Evolutionary conservation across 345 rosid genomes (phyloP).

Genomic region (Toxicodendron radicans): DNA sequence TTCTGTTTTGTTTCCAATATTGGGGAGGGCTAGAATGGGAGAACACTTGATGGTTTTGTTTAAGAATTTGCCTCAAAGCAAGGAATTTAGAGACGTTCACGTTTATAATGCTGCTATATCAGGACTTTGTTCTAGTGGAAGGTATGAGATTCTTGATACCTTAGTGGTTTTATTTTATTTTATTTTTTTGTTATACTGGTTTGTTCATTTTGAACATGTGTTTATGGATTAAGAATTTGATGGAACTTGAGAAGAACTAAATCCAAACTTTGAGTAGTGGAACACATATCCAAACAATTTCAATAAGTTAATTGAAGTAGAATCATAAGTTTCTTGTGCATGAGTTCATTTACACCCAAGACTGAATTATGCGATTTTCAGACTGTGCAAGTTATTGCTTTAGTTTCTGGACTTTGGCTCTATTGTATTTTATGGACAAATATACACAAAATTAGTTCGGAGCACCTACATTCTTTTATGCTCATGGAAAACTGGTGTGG

Average conservation of each 20-base stretch:
- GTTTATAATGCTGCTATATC: slow-evolving; percentile 81
- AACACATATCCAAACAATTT: background rate
- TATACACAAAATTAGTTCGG: background rate
- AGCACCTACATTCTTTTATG: background rate
- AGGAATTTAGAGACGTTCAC: slow-evolving; percentile 60
- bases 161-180: background rate
- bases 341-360: background rate
- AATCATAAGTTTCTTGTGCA: background rate
- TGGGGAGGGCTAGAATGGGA: slow-evolving; percentile 67
- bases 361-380: background rate
- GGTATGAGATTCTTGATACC: slow-evolving; percentile 36
- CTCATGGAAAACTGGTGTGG: background rate
- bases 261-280: background rate
- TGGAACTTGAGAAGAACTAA: background rate
- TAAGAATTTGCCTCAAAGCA: slow-evolving; percentile 57
- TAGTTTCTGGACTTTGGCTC: background rate
- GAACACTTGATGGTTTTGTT: slow-evolving; percentile 53
- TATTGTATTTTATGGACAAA: background rate
- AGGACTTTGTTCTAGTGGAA: slow-evolving; percentile 55
- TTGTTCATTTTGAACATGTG: background rate
- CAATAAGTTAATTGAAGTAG: background rate
- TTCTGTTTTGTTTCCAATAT: slow-evolving; percentile 61
- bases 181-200: background rate
- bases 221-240: background rate
- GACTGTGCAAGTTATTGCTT: background rate